phyloP scores from a whole-genome alignment of 139 green algal species.

The Closterium sp. region DNA sequence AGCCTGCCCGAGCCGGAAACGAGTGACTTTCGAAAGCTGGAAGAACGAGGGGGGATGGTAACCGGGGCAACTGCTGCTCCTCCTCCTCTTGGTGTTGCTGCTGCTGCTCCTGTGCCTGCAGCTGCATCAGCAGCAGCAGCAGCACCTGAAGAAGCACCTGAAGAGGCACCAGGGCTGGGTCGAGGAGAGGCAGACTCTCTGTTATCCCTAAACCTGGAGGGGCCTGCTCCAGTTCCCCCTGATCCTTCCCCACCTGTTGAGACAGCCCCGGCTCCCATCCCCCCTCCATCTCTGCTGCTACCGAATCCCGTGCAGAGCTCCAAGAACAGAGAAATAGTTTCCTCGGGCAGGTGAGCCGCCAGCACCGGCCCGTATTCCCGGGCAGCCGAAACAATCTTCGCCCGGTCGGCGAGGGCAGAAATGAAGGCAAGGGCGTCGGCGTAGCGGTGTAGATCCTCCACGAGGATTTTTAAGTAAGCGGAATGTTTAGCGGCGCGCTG shows the following conservation, averaged over 20 bases:
- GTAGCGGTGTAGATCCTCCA: constrained; percentile 78
- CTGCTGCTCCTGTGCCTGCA: neutral
- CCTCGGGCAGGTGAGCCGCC: constrained; percentile 64
- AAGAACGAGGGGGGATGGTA: neutral
- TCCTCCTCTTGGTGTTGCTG: neutral
- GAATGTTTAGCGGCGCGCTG: constrained; percentile 42
- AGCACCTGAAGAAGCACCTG: neutral
- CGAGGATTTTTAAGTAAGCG: constrained; percentile 79
- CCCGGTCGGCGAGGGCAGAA: constrained; percentile 42
- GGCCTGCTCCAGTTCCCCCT: neutral
- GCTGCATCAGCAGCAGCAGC: neutral
- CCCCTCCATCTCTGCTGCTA: neutral
- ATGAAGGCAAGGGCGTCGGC: constrained; percentile 79
- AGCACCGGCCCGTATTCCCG: constrained; percentile 77
- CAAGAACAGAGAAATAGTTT: constrained; percentile 81
- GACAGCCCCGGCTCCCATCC: too few species aligned
- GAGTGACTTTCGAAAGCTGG: neutral
- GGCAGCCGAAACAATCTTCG: constrained; percentile 56
- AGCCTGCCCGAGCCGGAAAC: neutral
- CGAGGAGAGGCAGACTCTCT: neutral
- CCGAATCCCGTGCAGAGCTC: constrained; percentile 71
- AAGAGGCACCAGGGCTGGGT: neutral
- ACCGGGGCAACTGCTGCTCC: neutral
- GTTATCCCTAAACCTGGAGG: neutral
- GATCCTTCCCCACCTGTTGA: neutral